Evolutionary conservation across 1,284 basidiomycete species (phyloP), one percentile per base, ranked within the genome.

Genomic region (Lentinula novae-zelandiae): DNA sequence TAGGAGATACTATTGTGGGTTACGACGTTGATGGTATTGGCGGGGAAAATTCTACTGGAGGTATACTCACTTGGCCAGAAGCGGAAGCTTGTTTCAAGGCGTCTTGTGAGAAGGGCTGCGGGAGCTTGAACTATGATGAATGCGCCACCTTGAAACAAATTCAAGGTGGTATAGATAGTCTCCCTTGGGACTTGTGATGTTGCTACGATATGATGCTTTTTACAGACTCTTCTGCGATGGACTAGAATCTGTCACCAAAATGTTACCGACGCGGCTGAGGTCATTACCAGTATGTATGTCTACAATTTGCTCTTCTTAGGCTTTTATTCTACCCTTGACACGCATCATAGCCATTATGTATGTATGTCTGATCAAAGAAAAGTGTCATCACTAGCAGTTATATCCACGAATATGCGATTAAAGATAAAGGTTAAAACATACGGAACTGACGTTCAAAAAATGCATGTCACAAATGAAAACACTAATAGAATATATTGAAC

Each of bases 81-180:
- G 73, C 78, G 34, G 66, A 70, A 58, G 73, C 73, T 0, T 81
- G 78, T 60, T 81, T 78, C 76, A 72, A 71, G 40, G 77, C 79
- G 4, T 71, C 62, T 56, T 81, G 78, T 63, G 55, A 63, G 33
- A 66, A 70, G 34, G 76, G 68, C 5, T 80, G 79, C 60, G 73
- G 70, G 8, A 74, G 73, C 3, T 62, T 73, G 42, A 75, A 76
- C 59, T 81, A 80, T 61, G 78, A 81, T 64, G 70, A 72, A 53
- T 60, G 71, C 17, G 74, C 75, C 53, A 81, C 78, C 20, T 61
- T 80, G 48, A 75, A 70, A 57, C 77, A 79, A 66, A 77, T 81
- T 53, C 67, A 70, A 53, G 67, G 70, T 17, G 80, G 78, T 63
- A 67, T 81, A 12, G 73, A 76, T 8, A 60, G 71, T 17, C 67